phyloP scores from a whole-genome alignment of 1,284 basidiomycete genomes.

The Retiboletus fuscus region DNA sequence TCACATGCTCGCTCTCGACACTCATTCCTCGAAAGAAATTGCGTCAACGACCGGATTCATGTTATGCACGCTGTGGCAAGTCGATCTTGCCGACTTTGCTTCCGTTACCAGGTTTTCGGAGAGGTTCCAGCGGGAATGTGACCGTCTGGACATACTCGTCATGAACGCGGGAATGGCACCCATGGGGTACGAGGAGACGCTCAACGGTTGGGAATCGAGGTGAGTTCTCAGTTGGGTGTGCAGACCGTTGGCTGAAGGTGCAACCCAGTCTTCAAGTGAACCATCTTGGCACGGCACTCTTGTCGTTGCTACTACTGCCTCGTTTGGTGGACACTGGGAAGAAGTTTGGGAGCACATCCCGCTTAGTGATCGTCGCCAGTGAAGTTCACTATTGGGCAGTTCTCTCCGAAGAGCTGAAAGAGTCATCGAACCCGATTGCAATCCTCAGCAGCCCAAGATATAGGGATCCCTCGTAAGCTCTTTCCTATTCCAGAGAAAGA shows the following conservation, averaged over 20 bases:
- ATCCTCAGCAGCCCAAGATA: conserved; percentile 48
- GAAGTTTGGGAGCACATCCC: conserved; percentile 25
- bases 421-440: conserved; percentile 46
- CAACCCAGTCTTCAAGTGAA: conserved; percentile 42
- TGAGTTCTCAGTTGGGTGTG: neutral
- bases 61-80: conserved; percentile 19
- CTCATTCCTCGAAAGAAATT: conserved; percentile 24
- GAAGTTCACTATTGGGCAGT: conserved; percentile 40
- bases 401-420: conserved; percentile 42
- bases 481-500: neutral
- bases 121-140: conserved; percentile 23
- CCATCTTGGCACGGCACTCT: conserved; percentile 36
- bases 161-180: conserved; percentile 36
- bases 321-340: conserved; percentile 33
- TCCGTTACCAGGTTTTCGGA: conserved; percentile 38
- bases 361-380: conserved; percentile 37
- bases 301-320: conserved; percentile 35
- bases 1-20: conserved; percentile 4
- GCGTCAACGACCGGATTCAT: conserved; percentile 20
- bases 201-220: conserved; percentile 39
- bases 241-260: neutral
- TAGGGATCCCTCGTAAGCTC: conserved; percentile 43
- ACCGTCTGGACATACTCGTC: conserved; percentile 35
- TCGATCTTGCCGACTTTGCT: conserved; percentile 38
- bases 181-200: conserved; percentile 17